Evolutionary conservation across 73 alveolate species (phyloP).

Genomic region (Symbiodinium pilosum): DNA sequence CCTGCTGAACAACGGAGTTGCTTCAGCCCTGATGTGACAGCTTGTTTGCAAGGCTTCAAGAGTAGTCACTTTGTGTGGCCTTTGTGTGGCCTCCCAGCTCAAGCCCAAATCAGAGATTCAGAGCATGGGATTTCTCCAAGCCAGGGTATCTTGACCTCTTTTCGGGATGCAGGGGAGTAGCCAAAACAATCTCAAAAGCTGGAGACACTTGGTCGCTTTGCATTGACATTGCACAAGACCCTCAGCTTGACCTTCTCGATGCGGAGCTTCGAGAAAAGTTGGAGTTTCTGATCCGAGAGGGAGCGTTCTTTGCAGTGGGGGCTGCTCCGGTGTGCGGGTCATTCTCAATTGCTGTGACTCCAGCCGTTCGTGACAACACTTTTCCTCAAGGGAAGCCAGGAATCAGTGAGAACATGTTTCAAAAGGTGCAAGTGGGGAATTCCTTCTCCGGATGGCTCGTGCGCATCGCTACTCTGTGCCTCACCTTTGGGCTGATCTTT

Average conservation of each 20-base stretch:
- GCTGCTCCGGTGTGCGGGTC: not conserved
- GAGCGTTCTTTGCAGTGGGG: not conserved
- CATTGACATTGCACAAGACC: not conserved
- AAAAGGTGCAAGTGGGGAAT: not conserved
- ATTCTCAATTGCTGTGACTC: slow-evolving; percentile 1
- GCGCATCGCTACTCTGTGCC: not conserved
- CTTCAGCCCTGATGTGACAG: not conserved
- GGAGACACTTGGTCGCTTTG: not conserved
- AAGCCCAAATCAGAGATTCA: not conserved
- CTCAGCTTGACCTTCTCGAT: not conserved
- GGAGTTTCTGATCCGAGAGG: not conserved
- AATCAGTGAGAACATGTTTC: not conserved
- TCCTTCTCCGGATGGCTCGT: not conserved
- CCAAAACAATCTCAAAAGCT: not conserved
- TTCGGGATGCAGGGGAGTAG: not conserved
- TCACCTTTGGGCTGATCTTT: not conserved
- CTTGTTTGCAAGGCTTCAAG: not conserved
- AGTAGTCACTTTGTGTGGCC: no score
- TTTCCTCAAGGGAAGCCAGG: not conserved
- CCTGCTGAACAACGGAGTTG: not conserved
- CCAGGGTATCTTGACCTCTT: slow-evolving; percentile 2
- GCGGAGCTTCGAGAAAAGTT: not conserved
- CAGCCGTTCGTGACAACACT: not conserved
- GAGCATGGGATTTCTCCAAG: not conserved
- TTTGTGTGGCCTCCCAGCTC: not conserved